phyloP scores from a whole-genome alignment of 768 basidiomycete genomes.

The Tricholoma furcatifolium region DNA sequence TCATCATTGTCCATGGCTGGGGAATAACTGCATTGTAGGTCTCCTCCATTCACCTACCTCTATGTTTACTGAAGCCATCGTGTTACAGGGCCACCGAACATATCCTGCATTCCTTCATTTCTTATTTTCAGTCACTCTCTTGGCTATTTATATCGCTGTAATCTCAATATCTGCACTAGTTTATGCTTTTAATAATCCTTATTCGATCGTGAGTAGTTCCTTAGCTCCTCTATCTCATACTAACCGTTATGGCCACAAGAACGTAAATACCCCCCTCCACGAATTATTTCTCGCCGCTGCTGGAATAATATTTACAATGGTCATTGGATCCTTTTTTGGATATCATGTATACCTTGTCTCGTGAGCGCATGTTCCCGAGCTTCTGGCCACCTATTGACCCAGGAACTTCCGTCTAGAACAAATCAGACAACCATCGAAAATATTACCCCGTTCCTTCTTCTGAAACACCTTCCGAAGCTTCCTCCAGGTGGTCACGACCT shows the following conservation, averaged over 20 bases:
- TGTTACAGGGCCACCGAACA: constrained; percentile 70
- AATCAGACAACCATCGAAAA: constrained; percentile 87
- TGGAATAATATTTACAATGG: constrained; percentile 57
- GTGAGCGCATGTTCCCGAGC: constrained; percentile 38
- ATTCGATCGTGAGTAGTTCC: constrained; percentile 49
- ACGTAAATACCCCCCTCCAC: constrained; percentile 67
- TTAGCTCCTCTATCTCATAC: neutral
- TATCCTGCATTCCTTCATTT: constrained; percentile 86
- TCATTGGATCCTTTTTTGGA: constrained; percentile 71
- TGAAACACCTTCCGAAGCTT: constrained; percentile 68
- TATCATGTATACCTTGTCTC: constrained; percentile 78
- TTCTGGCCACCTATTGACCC: neutral
- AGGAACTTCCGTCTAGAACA: constrained; percentile 44
- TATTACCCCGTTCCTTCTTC: constrained; percentile 70
- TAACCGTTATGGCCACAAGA: constrained; percentile 31
- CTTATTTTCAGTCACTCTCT: constrained; percentile 57
- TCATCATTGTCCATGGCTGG: constrained; percentile 88
- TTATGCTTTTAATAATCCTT: constrained; percentile 67
- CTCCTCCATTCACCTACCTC: neutral
- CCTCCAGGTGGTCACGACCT: constrained; percentile 48
- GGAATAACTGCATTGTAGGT: constrained; percentile 71
- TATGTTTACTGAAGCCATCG: neutral
- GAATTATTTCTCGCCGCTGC: constrained; percentile 62
- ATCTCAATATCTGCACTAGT: constrained; percentile 54
- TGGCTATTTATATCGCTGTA: constrained; percentile 58